Evolutionary conservation across 2,329 filamentous ascomycete genomes (phyloP).

Genomic region (Phoma sp.): DNA sequence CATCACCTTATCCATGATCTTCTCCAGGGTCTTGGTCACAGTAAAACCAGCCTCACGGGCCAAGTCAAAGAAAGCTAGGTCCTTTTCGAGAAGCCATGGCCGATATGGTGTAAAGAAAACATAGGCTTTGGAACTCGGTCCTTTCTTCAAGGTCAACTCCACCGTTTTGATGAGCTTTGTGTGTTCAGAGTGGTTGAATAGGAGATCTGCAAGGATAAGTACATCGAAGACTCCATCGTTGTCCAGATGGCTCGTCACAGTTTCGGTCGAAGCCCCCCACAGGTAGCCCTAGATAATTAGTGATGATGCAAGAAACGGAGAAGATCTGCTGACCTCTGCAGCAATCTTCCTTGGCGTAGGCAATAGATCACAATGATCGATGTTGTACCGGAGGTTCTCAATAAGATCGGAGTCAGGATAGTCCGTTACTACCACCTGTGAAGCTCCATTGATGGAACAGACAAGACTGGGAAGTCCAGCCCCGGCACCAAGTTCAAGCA

Average conservation of each 20-base stretch:
- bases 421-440: conserved; percentile 77
- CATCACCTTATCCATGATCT: conserved; percentile 82
- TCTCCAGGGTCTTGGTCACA: conserved; percentile 82
- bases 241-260: conserved; percentile 67
- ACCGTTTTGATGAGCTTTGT: conserved; percentile 77
- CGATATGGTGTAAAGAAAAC: conserved; percentile 96
- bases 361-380: conserved; percentile 62
- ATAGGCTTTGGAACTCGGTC: conserved; percentile 68
- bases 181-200: conserved; percentile 93
- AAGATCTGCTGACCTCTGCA: conserved; percentile 42
- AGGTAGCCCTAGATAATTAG: conserved; percentile 70
- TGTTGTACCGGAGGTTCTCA: conserved; percentile 78
- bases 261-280: conserved; percentile 75
- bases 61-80: conserved; percentile 85
- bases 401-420: conserved; percentile 88
- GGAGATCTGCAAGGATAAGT: conserved; percentile 83
- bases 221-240: conserved; percentile 71
- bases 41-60: conserved; percentile 73
- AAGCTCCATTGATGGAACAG: conserved; percentile 74
- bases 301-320: not conserved
- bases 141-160: conserved; percentile 67
- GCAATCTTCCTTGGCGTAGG: conserved; percentile 47
- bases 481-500: conserved; percentile 89
- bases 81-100: conserved; percentile 86
- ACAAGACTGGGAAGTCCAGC: conserved; percentile 85